Conservation (phyloP, 805 yeast species). For the Clavispora carvajalis region DNA sequence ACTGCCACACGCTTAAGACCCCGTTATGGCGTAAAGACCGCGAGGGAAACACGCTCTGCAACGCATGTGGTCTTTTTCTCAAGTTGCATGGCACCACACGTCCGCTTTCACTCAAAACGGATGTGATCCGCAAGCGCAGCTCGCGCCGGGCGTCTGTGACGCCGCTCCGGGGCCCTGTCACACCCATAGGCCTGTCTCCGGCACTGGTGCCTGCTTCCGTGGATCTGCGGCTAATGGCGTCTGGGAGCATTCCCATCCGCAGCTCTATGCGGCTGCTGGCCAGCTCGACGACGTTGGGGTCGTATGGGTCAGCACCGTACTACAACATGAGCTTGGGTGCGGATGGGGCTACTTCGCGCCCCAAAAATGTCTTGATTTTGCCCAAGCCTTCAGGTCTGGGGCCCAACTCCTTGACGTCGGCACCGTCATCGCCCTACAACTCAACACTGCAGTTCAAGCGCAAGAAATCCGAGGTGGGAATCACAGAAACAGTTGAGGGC, state of each 20-base stretch:
- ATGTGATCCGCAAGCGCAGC: conserved; percentile 52
- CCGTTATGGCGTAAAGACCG: conserved; percentile 62
- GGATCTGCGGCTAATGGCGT: conserved; percentile 2
- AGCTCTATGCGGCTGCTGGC: conserved; percentile 6
- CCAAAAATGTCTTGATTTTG: conserved; percentile 35
- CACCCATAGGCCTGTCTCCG: not conserved
- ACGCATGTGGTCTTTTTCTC: conserved; percentile 59
- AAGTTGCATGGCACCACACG: conserved; percentile 60
- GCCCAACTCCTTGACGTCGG: conserved; percentile 6
- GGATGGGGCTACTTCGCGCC: conserved; percentile 16
- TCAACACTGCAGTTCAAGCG: conserved; percentile 33
- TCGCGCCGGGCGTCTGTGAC: conserved; percentile 28
- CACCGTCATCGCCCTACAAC: conserved; percentile 14
- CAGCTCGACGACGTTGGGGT: not conserved
- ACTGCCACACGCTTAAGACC: conserved; percentile 55
- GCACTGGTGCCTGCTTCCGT: not conserved
- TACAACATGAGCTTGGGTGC: conserved; percentile 6
- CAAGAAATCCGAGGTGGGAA: conserved; percentile 35
- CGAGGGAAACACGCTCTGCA: conserved; percentile 54
- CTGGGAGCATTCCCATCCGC: conserved; percentile 7
- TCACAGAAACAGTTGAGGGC: conserved; percentile 18
- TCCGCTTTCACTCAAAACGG: conserved; percentile 53
- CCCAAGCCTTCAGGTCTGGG: conserved; percentile 30
- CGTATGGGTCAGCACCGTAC: conserved; percentile 7
- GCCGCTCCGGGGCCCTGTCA: conserved; percentile 3